Conservation (phyloP, 148 eudicot genomes). For the Arctostaphylos glauca region DNA sequence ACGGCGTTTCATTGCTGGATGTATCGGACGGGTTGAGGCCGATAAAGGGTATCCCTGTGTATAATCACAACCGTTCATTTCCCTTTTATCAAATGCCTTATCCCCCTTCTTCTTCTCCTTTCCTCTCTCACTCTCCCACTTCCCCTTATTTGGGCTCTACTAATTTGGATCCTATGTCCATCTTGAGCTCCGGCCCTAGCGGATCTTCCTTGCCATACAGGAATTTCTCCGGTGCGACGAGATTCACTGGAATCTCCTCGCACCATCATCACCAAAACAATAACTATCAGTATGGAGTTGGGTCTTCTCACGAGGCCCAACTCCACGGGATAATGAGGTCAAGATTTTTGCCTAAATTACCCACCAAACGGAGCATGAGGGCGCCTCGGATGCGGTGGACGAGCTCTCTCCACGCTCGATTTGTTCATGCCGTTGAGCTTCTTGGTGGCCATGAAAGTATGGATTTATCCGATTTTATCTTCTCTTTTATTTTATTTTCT, state of each 20-base stretch:
- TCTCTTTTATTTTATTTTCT: too few species aligned
- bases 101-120: background rate
- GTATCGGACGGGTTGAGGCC: conserved; percentile 36
- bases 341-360: conserved; percentile 41
- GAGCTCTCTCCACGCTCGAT: conserved; percentile 48
- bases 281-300: conserved; percentile 22
- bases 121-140: background rate
- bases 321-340: conserved; percentile 42
- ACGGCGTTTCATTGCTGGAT: conserved; percentile 29
- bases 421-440: conserved; percentile 57
- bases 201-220: conserved; percentile 18
- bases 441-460: conserved; percentile 69
- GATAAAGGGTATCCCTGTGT: conserved; percentile 54
- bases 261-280: conserved; percentile 21
- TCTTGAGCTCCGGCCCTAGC: conserved; percentile 27
- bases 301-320: conserved; percentile 21
- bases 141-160: conserved; percentile 21
- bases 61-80: conserved; percentile 41
- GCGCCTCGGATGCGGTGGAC: conserved; percentile 67
- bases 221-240: conserved; percentile 11
- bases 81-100: conserved; percentile 28
- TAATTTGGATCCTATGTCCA: conserved; percentile 31
- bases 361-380: conserved; percentile 49
- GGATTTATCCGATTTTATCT: background rate
- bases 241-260: conserved; percentile 18